Base-by-base conservation (phyloP, 768 basidiomycete species). In the Rhizopogon sp. region DNA sequence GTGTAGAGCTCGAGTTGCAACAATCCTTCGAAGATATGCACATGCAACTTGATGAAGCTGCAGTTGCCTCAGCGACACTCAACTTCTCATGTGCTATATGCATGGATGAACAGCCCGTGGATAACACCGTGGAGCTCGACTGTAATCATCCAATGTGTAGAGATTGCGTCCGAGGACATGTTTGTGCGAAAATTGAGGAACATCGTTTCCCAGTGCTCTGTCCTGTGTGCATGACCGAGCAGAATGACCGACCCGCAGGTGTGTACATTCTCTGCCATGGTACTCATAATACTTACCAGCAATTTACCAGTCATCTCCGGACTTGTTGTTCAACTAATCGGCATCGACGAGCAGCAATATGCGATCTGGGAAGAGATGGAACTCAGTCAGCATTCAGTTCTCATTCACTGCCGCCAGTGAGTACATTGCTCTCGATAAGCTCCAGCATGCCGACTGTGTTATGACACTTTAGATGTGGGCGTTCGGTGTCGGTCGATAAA, bases 141-240 rank as follows among this genome's bases (percentile, higher is more conserved):
- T 88, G 85, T 57, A 58, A 58, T 9, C 85, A 88, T 61, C 57
- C 56, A 14, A 79, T 80, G 62, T 88, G 87, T 64, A 71, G 80
- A 49, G 63, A 68, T 2, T 88, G 87, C 60, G 56, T 85, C 47
- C 69, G 64, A 52, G 57, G 56, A 4, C 76, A 79, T 50, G 67
- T 79, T 11, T 60, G 59, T 29, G 68, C 75, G 6, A 79, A 78
- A 64, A 70, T 87, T n/a, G 69, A 72, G n/a, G 80, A 82, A 39
- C 75, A 74, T 51, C 75, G 74, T 9, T 86, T 77, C 45, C 86
- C 86, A 3, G 79, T 88, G 25, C 62, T 78, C 9, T 88, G 86
- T 64, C 87, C 86, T 1, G 60, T 76, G 33, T 88, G 87, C 56
- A 66, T 71, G 13, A 64, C 72, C 11, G 63, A 67, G 25, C 61